A percentile compares a stretch with the other conserved stretches of the same genome.
phyloP scores from a whole-genome alignment of 2,329 filamentous ascomycete genomes.

The Calonectria pseudoturangicola region DNA sequence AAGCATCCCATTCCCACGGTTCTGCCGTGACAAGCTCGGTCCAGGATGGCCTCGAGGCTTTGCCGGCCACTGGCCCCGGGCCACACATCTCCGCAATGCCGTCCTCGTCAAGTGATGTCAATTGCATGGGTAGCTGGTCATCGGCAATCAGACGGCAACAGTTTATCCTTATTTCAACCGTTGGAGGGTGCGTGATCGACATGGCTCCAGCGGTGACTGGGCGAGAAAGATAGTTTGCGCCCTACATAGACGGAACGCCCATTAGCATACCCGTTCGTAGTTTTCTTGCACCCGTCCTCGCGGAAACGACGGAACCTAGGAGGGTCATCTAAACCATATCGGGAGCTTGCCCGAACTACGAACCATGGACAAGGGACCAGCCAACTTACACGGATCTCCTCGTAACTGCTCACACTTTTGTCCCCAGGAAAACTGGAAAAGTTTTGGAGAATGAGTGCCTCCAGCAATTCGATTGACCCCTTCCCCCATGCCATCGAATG shows the following conservation, averaged over 20 bases:
- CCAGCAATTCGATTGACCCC: not conserved
- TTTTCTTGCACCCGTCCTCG: not conserved
- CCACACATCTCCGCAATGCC: slow-evolving; percentile 2
- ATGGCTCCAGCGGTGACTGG: not conserved
- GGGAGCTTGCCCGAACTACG: not conserved
- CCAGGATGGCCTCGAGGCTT: not conserved
- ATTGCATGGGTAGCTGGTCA: not conserved
- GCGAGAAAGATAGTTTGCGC: not conserved
- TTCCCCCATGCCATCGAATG: slow-evolving; percentile 1
- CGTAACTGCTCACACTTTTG: not conserved
- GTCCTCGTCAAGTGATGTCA: slow-evolving; percentile 3
- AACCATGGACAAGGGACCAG: slow-evolving; percentile 19
- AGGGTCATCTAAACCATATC: not conserved
- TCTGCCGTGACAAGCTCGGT: not conserved
- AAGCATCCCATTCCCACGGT: slow-evolving; percentile 26
- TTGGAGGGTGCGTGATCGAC: slow-evolving; percentile 21
- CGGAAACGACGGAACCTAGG: slow-evolving; percentile 1
- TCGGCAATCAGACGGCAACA: slow-evolving; percentile 20
- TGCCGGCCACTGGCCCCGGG: not conserved
- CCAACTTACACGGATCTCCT: slow-evolving; percentile 21
- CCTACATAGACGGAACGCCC: not conserved
- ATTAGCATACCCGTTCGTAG: not conserved
- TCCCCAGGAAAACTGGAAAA: not conserved
- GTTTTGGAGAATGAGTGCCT: not conserved
- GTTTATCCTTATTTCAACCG: slow-evolving; percentile 32